Conservation (phyloP, 495 filamentous ascomycete species). For the Oleoguttula mirabilis region DNA sequence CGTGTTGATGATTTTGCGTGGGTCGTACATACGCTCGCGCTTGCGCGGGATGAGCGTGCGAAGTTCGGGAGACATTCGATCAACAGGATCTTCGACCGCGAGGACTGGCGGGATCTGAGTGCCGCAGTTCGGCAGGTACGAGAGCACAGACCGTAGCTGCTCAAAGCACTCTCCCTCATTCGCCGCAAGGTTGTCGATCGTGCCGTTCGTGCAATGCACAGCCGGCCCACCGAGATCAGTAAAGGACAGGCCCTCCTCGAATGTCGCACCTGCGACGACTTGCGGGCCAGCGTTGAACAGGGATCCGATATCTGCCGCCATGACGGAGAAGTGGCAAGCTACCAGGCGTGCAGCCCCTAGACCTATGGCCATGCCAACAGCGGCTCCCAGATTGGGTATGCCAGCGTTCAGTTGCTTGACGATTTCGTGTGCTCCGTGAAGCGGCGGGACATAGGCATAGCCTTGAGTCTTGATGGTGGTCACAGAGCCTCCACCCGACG, state of each 20-base stretch:
- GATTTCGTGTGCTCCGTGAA: conserved; percentile 36
- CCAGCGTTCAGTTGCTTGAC: conserved; percentile 47
- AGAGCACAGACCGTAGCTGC: conserved; percentile 43
- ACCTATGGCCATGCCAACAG: conserved; percentile 51
- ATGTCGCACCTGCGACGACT: conserved; percentile 46
- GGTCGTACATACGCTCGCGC: conserved; percentile 49
- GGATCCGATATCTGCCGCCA: conserved; percentile 49
- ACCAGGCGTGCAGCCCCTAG: conserved; percentile 50
- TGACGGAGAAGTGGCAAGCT: conserved; percentile 52
- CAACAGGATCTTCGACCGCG: conserved; percentile 35
- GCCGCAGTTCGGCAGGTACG: conserved; percentile 46
- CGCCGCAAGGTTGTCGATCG: conserved; percentile 50
- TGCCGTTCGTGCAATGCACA: conserved; percentile 54
- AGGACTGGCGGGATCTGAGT: conserved; percentile 40
- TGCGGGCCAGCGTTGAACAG: conserved; percentile 54
- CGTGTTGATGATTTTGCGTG: conserved; percentile 41
- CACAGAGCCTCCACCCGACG: conserved; percentile 49
- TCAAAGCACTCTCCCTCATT: conserved; percentile 49
- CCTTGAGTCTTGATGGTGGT: conserved; percentile 44
- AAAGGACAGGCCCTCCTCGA: conserved; percentile 47
- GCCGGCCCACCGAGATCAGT: conserved; percentile 43
- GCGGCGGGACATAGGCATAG: conserved; percentile 46
- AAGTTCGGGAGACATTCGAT: conserved; percentile 37
- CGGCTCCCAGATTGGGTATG: conserved; percentile 46
- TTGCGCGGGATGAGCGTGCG: conserved; percentile 46